Percentiles rank a stretch among this genome's conserved stretches.
Conservation (phyloP, 495 filamentous ascomycete genomes). For the Xylaria flabelliformis region DNA sequence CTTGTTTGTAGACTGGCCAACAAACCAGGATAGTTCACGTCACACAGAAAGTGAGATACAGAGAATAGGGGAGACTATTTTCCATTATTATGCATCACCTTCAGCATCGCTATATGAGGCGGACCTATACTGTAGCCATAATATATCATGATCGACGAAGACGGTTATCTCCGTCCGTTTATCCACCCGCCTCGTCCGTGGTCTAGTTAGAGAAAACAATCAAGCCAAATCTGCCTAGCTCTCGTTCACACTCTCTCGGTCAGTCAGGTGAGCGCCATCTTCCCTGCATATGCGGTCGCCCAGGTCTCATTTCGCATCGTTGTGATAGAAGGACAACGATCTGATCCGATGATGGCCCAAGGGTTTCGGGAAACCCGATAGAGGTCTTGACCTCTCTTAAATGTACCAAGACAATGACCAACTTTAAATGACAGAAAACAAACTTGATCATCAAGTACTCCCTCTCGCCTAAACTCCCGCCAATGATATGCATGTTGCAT, state of each 20-base stretch:
- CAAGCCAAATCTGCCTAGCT: conserved; percentile 13
- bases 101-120: conserved; percentile 12
- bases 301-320: conserved; percentile 7
- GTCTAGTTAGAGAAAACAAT: conserved; percentile 22
- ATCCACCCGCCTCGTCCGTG: background rate
- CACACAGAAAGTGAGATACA: background rate
- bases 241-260: background rate
- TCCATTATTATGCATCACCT: conserved; percentile 26
- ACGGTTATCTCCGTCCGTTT: background rate
- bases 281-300: background rate
- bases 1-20: background rate
- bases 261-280: background rate
- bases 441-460: conserved; percentile 28
- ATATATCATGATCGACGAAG: conserved; percentile 11
- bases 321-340: background rate
- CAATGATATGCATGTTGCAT: conserved; percentile 41
- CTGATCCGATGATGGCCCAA: background rate
- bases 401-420: conserved; percentile 24
- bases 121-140: conserved; percentile 19
- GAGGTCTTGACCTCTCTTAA: background rate
- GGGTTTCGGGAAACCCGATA: conserved; percentile 1
- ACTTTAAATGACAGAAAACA: conserved; percentile 25
- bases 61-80: conserved; percentile 3
- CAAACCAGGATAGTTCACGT: background rate
- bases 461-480: conserved; percentile 39